Percentiles rank a stretch among this genome's conserved stretches.
These are phyloP conservation scores for Cladophialophora exuberans DNA, from an alignment of 2,329 filamentous ascomycete genomes.

Conservation along the genomic window DNA sequence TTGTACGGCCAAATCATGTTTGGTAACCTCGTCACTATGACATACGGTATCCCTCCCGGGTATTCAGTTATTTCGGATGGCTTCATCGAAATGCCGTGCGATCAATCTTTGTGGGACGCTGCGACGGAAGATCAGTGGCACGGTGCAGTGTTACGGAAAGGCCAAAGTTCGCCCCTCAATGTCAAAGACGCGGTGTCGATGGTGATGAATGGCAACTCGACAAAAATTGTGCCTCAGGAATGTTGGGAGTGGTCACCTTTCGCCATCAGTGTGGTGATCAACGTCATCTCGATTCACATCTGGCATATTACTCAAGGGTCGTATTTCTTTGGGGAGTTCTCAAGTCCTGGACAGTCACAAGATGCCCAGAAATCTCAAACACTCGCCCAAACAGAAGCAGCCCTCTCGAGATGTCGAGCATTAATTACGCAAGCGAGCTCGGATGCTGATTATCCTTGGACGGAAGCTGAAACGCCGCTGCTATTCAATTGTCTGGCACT, in stretches of 20 bases:
- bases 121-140: slow-evolving; percentile 36
- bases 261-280: slow-evolving; percentile 39
- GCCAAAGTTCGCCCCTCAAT: slow-evolving; percentile 18
- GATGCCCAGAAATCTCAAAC: slow-evolving; percentile 31
- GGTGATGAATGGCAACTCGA: slow-evolving; percentile 34
- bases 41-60: slow-evolving; percentile 39
- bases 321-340: slow-evolving; percentile 34
- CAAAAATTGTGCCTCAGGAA: slow-evolving; percentile 21
- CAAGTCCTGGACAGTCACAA: slow-evolving; percentile 28
- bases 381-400: slow-evolving; percentile 34
- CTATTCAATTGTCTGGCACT: slow-evolving; percentile 41
- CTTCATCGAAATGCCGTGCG: slow-evolving; percentile 40
- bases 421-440: slow-evolving; percentile 66
- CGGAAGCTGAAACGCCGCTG: slow-evolving; percentile 36
- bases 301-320: slow-evolving; percentile 40
- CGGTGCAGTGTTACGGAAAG: slow-evolving; percentile 17
- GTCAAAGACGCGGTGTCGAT: slow-evolving; percentile 35
- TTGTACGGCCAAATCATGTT: slow-evolving; percentile 40
- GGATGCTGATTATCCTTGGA: slow-evolving; percentile 74
- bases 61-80: slow-evolving; percentile 40
- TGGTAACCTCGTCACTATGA: slow-evolving; percentile 39
- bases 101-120: slow-evolving; percentile 40
- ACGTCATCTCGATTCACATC: slow-evolving; percentile 42
- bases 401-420: slow-evolving; percentile 37
- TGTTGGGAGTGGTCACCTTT: slow-evolving; percentile 34